Evolutionary conservation across 2,329 filamentous ascomycete species (phyloP), one percentile per base, ranked within the genome.

Genomic region (Colletotrichum chlorophyti): DNA sequence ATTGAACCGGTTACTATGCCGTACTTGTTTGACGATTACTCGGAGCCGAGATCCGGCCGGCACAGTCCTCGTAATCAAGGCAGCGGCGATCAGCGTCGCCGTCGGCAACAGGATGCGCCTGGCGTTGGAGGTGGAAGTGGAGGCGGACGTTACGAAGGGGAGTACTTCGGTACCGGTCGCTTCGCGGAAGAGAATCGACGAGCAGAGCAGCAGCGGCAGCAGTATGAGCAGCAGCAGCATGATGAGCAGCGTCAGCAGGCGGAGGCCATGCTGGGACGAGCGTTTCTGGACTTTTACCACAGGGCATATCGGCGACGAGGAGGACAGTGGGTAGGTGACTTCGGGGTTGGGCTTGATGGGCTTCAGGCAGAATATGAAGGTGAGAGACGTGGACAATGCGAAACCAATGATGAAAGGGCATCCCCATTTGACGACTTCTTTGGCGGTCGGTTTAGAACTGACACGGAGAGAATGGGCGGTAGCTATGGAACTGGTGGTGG

Each of bases 21-120:
- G 1, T 58, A 60, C 53, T 23, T 35, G 11, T 60, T 60, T 27
- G 58, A 60, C 17, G 46, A 46, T 9, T 58, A 58, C 52, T 58
- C 53, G 9, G 58, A 60, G 29, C 27, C 50, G 14, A 27, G 12
- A 12, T 29, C 19, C 1, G 37, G n/a, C 15, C 45, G 45, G 21
- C 17, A 48, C n/a, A 37, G 31, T 17, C 34, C 23, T 19, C 24
- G 34, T 11, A 10, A 21, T 17, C 34, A 12, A 10, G 21, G n/a
- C n/a, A 11, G n/a, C 17, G 34, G 24, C 11, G 15, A 17, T 9
- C 17, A 24, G 46, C 34, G 31, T 15, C 19, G 24, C 2, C 24
- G 46, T 9, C 23, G 19, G 12, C 23, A 21, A 4, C 24, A 15
- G 9, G 11, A 21, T 14, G 5, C 6, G 15, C 9, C 24, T n/a